Evolutionary conservation across 2,329 filamentous ascomycete species (phyloP), one percentile per base, ranked within the genome.

Genomic region (Lecanicillium sp.): DNA sequence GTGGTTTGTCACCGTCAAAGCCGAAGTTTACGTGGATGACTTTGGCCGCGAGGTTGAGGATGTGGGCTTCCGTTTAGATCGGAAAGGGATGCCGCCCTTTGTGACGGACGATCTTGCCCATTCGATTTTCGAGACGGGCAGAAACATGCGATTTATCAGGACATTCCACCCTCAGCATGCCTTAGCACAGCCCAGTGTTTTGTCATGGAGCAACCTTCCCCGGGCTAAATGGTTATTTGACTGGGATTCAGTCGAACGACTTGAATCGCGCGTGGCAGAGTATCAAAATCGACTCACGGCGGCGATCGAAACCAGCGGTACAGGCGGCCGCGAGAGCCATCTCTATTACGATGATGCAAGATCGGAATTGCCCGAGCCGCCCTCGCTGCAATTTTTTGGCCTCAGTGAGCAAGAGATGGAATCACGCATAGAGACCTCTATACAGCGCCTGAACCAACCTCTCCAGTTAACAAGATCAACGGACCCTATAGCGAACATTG

Each of bases 61-160:
- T 17, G 54, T 70, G 2, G 77, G 84, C 44, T 85, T 77, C 47
- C 60, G 76, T 5, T 70, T 89, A 22, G 77, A 83, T 43, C 66
- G 69, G 17, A 65, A 73, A 19, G 74, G 75, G 45, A 78, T 92
- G 61, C 86, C 86, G 1, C 66, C 70, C 2, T 92, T 92, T 48
- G 69, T 94, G 32, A 73, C 80, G 0, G 57, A 66, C 5, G 85
- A 92, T 41, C 74, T 89, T 47, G 80, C 78, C 3, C 71, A 74
- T 36, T 65, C 71, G 5, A 77, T 92, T n/a, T 89, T 90, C 46
- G 86, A 94, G 54, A 84, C 81, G 4, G 87, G 86, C 4, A 77
- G 74, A 49, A 90, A 84, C 54, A 60, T 94, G 34, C 76, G 84
- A 7, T 79, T 92, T 39, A 67, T 94, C 34, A 75, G 79, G 48